Base-by-base conservation (phyloP, 2,329 filamentous ascomycete genomes). In the Talaromyces sp. region DNA sequence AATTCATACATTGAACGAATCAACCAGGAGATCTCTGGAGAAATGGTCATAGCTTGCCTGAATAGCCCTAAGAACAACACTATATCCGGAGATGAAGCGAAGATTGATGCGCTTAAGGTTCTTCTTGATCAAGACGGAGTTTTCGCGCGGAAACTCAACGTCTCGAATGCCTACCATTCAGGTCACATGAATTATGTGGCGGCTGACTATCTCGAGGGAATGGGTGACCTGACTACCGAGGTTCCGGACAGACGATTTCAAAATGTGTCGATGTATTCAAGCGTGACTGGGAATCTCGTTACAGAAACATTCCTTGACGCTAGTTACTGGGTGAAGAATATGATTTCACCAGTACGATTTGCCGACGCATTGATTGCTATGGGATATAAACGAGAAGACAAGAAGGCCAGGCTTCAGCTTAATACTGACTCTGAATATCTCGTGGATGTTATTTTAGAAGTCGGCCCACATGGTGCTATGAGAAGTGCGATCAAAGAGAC, bases 151-250 rank as follows among this genome's bases (percentile, higher is more conserved):
- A 71, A 70, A 27, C 68, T 77, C 1, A 70, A 71, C 10, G 73
- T 76, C 9, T 66, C 70, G 4, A 73, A 69, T 59, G 74, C 75
- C 0, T 77, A 77, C 61, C 75, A 75, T 58, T 74, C 73, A 7
- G 64, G 67, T 27, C 71, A 74, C 49, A 73, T 75, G 71, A 19
- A 67, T 19, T 25, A 58, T 1, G 69, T 77, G 47, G 67, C 71
- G 1, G 64, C 70, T 2, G 68, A 70, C 6, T 78, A 76, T 56
- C 62, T 69, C 1, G 45, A 64, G 3, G 61, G 71, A 8, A 71
- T 74, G 67, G 70, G 70, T 1, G 64, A 64, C 2, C 39, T 72
- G n/a, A 43, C 62, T 10, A 57, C 57, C 8, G 70, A 68, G 15
- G 52, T 27, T 3, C 57, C 59, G n/a, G 41, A 70, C 3, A 61